Base-by-base conservation (phyloP, 352 stramenopile species). In the Phytophthora cactorum region DNA sequence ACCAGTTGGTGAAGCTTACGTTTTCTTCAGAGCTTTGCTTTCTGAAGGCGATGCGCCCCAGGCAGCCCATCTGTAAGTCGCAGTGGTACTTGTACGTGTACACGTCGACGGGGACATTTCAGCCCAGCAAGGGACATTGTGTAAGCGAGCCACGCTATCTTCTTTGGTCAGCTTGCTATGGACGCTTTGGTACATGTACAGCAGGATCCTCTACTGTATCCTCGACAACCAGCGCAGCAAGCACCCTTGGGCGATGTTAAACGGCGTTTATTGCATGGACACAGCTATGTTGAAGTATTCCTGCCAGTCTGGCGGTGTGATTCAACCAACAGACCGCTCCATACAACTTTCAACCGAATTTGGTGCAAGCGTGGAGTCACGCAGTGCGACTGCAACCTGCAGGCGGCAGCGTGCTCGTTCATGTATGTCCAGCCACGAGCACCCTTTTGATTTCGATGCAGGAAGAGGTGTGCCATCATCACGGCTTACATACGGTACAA, bases 11-110 rank as follows among this genome's bases (percentile, higher is more conserved):
- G 32, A 38, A 3, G 6, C 8, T 38, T 8, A 72, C 50, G 58
- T 28, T 72, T 72, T 72, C 65, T 62, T 72, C 65, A 72, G 58
- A 29, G 65, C 65, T 72, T 72, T 72, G 65, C 38, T 4, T 72
- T 63, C 65, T 72, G 65, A 72, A 72, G 47, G 63, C 52, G 65
- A 72, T 72, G 65, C 52, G 41, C 25, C 54, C 63, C 54, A 47
- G 49, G 52, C 36, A 15, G 52, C 43, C 51, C 52, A 68, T 63
- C 43, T 63, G 43, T 60, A 47, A 31, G 28, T 47, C 53, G 61
- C 45, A 52, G 51, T 62, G 58, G 51, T 60, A 68, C 65, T 15
- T 49, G 29, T 32, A 46, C 39, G 39, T 50, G 22, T 38, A 45
- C 43, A 14, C 17, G 17, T 49, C 29, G 8, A 43, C 36, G 29